Base-by-base conservation (phyloP, 441 rosid genomes). In the Cnidoscolus chayamansa region DNA sequence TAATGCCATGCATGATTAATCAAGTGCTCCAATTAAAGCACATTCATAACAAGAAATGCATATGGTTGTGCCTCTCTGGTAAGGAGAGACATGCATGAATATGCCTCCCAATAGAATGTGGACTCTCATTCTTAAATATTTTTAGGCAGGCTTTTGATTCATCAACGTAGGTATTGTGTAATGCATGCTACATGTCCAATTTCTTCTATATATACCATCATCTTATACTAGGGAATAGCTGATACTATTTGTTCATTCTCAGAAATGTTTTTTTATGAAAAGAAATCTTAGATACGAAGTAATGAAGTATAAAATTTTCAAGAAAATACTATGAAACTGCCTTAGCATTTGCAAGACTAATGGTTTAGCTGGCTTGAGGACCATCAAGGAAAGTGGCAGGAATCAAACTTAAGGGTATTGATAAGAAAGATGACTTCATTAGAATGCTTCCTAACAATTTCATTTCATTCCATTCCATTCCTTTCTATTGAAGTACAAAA, bases 401-500 rank as follows among this genome's bases (percentile, higher is more conserved):
- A 40, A 35, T 4, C 10, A 58, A 61, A 54, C 15, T 15, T 40
- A 40, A 40, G 45, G 4, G 45, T 40, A 0, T 0, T 50, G 64
- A 25, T 54, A 1, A 50, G 16, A 63, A 35, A 10, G 32, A 57
- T 15, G 51, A 37, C 62, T 53, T 20, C n/a, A 40, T 32, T n/a
- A n/a, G n/a, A 57, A 58, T 13, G 68, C 63, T 69, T 79, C 67
- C 66, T 10, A 0, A 66, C 68, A 56, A 64, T 70, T 76, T 80
- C 79, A 31, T 19, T 60, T 67, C 66, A 58, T 74, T 67, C 51
- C 50, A 17, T 55, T 64, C 64, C 50, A 17, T 55, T 64, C 64
- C 40, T 31, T 65, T 63, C n/a, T 40, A 45, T 37, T 62, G 35
- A 40, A 66, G 53, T 63, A 32, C 68, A 40, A 40, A 40, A 32